A percentile compares a stretch with the other conserved stretches of the same genome.
phyloP scores from a whole-genome alignment of 2,329 filamentous ascomycete genomes.

The Pseudocercospora vitis region DNA sequence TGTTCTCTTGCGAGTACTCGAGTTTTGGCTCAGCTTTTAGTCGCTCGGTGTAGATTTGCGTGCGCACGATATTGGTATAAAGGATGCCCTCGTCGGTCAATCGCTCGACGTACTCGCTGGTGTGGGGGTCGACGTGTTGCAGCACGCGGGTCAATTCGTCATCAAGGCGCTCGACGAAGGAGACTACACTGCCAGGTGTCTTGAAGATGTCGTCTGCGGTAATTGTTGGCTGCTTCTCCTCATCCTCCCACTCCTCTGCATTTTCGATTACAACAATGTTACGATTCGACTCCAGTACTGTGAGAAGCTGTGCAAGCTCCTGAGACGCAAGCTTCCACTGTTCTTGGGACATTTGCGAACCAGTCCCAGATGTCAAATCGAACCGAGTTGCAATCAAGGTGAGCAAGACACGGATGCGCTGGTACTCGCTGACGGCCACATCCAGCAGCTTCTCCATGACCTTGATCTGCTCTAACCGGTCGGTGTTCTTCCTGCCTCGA shows the following conservation, averaged over 20 bases:
- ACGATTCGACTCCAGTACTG: slow-evolving; percentile 73
- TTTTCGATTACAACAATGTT: slow-evolving; percentile 85
- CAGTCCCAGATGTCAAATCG: slow-evolving; percentile 78
- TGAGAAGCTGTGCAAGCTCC: slow-evolving; percentile 76
- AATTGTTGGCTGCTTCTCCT: slow-evolving; percentile 83
- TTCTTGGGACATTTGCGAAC: slow-evolving; percentile 84
- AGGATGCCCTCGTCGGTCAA: slow-evolving; percentile 85
- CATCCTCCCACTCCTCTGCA: slow-evolving; percentile 98
- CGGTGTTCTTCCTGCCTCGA: slow-evolving; percentile 98
- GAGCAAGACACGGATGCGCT: slow-evolving; percentile 86
- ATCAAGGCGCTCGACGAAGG: slow-evolving; percentile 90
- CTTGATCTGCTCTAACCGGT: slow-evolving; percentile 89
- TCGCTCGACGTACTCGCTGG: slow-evolving; percentile 96
- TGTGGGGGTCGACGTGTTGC: slow-evolving; percentile 96
- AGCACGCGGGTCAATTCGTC: slow-evolving; percentile 97
- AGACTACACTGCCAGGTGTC: slow-evolving; percentile 90
- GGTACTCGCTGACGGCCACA: slow-evolving; percentile 87
- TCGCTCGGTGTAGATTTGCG: slow-evolving; percentile 82
- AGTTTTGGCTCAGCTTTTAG: slow-evolving; percentile 69
- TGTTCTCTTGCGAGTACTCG: slow-evolving; percentile 75
- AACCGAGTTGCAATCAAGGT: slow-evolving; percentile 92
- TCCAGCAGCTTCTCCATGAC: slow-evolving; percentile 95
- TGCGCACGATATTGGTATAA: slow-evolving; percentile 89
- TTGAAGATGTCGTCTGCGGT: slow-evolving; percentile 77
- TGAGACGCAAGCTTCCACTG: slow-evolving; percentile 95